Percentiles rank a stretch among this genome's conserved stretches.
Conservation (phyloP, 1,284 basidiomycete genomes). For the Rhodofomes roseus region DNA sequence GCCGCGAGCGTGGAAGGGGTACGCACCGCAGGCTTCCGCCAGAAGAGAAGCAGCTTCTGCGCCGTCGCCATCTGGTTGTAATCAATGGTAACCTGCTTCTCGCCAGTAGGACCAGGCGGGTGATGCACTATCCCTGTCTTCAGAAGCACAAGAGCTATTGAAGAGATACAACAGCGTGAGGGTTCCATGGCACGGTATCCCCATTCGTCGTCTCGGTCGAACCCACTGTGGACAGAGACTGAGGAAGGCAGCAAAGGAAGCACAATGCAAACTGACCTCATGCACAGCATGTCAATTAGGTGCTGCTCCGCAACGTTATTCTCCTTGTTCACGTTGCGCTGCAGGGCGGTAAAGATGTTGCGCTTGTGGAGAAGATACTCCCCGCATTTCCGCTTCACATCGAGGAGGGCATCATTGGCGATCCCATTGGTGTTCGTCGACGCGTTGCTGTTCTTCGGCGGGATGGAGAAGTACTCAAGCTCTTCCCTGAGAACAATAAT, state of each 20-base stretch:
- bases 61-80: slow-evolving; percentile 94
- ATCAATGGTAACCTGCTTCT: slow-evolving; percentile 77
- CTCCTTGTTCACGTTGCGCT: slow-evolving; percentile 98
- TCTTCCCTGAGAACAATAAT: slow-evolving; percentile 98
- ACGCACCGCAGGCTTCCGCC: slow-evolving; percentile 96
- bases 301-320: slow-evolving; percentile 99
- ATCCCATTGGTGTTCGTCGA: slow-evolving; percentile 75
- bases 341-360: slow-evolving; percentile 96
- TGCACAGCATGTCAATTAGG: slow-evolving; percentile 99
- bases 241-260: background rate
- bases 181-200: slow-evolving; percentile 96
- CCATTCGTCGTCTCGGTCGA: slow-evolving; percentile 95
- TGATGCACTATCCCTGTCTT: slow-evolving; percentile 93
- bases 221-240: slow-evolving; percentile 60
- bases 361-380: slow-evolving; percentile 84
- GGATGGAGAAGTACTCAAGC: slow-evolving; percentile 97
- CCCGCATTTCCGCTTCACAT: slow-evolving; percentile 83
- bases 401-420: slow-evolving; percentile 72
- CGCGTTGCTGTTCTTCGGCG: slow-evolving; percentile 61
- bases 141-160: slow-evolving; percentile 94
- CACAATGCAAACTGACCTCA: slow-evolving; percentile 66
- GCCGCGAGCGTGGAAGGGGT: slow-evolving; percentile 1
- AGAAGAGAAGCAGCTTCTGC: slow-evolving; percentile 96
- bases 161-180: slow-evolving; percentile 94
- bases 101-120: slow-evolving; percentile 44